These are phyloP conservation scores for Erysimum pusillum DNA, from an alignment of 441 rosid genomes.

Conservation along the genomic window DNA sequence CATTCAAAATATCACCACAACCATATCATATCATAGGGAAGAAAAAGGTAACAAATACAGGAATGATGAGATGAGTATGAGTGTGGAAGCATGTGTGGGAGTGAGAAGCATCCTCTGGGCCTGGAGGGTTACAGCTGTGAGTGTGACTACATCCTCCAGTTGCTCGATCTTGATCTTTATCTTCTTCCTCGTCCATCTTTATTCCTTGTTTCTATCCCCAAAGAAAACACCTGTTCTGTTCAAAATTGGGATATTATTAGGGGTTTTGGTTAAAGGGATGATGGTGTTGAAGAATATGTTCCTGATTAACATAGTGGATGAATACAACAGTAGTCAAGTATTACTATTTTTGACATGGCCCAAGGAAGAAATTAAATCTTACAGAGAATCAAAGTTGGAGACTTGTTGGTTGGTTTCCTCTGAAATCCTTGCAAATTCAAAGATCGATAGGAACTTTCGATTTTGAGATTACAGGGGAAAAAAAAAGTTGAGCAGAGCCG, in stretches of 20 bases:
- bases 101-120: slow-evolving; percentile 59
- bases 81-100: slow-evolving; percentile 79
- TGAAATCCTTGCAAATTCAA: slow-evolving; percentile 5
- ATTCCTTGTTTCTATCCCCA: background rate
- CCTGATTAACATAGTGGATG: slow-evolving; percentile 21
- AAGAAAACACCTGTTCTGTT: slow-evolving; percentile 14
- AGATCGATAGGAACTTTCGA: slow-evolving; percentile 1
- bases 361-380: slow-evolving; percentile 27
- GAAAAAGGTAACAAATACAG: slow-evolving; percentile 21
- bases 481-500: slow-evolving; percentile 11
- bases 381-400: slow-evolving; percentile 33
- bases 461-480: slow-evolving; percentile 1
- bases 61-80: slow-evolving; percentile 55
- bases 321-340: slow-evolving; percentile 40
- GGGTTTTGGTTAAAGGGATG: slow-evolving; percentile 1
- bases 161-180: slow-evolving; percentile 5
- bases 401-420: slow-evolving; percentile 10
- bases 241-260: background rate
- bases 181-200: slow-evolving; percentile 40
- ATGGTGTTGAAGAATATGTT: slow-evolving; percentile 36
- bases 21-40: background rate
- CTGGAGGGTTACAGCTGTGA: slow-evolving; percentile 95
- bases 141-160: slow-evolving; percentile 72
- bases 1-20: slow-evolving; percentile 4
- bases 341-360: slow-evolving; percentile 11